These are phyloP conservation scores for Trifolium subterraneum DNA, from an alignment of 306 rosid species.

Conservation along the genomic window DNA sequence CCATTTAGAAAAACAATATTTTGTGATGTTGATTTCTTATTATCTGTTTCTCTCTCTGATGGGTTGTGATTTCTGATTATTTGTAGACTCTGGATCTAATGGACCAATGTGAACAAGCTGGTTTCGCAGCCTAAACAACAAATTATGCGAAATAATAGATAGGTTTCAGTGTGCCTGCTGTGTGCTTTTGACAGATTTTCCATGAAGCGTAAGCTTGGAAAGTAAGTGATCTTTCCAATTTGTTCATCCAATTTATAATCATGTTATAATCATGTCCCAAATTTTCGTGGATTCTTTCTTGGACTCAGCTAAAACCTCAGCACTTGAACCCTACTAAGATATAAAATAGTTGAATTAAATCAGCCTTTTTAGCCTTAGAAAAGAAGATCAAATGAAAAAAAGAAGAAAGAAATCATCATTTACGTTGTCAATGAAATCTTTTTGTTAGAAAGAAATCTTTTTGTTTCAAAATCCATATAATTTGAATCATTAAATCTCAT, in stretches of 20 bases:
- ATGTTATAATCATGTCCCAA: no score
- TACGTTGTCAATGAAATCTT: no score
- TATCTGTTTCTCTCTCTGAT: slow-evolving; percentile 11
- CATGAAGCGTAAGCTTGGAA: slow-evolving; percentile 95
- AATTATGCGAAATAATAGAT: slow-evolving; percentile 41
- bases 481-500: slow-evolving; percentile 49
- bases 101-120: slow-evolving; percentile 96
- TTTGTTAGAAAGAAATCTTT: no score
- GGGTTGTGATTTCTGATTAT: slow-evolving; percentile 18
- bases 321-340: no score
- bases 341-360: no score
- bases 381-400: no score
- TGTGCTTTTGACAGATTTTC: slow-evolving; percentile 76
- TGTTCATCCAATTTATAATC: no score
- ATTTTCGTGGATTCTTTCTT: no score
- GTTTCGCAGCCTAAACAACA: slow-evolving; percentile 72
- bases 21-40: not conserved
- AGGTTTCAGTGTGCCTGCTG: slow-evolving; percentile 68
- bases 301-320: no score
- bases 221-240: slow-evolving; percentile 41
- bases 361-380: no score
- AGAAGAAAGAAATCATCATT: no score
- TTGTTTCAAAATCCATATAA: slow-evolving; percentile 48
- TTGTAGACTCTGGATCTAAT: slow-evolving; percentile 91
- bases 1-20: not conserved